A percentile compares a stretch with the other conserved stretches of the same genome.
Conservation (phyloP, 2,329 filamentous ascomycete species). For the Chaetomiaceae sp. region DNA sequence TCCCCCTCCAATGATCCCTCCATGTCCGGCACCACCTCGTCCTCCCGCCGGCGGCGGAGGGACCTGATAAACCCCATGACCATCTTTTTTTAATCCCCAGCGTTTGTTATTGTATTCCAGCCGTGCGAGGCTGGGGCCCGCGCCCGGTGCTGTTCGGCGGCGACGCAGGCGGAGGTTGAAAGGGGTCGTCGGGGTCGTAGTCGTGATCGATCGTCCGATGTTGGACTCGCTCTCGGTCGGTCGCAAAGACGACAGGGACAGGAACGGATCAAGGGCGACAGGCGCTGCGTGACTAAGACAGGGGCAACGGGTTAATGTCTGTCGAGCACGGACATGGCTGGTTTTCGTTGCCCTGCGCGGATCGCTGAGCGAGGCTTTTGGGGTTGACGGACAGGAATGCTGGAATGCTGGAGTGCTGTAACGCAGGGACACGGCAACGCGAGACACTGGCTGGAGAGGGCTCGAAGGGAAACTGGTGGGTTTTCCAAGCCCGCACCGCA, state of each 20-base stretch:
- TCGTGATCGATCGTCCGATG: constrained; percentile 9
- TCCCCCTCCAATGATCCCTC: constrained; percentile 30
- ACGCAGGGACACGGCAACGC: too few species aligned
- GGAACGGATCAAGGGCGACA: too few species aligned
- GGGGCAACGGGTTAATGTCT: constrained; percentile 21
- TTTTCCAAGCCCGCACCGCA: background rate
- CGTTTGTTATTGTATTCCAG: background rate
- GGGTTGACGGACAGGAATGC: constrained; percentile 7
- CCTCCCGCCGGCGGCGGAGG: constrained; percentile 24
- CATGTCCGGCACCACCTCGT: constrained; percentile 23
- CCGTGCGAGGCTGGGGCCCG: constrained; percentile 13
- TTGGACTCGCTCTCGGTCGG: too few species aligned
- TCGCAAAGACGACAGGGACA: too few species aligned
- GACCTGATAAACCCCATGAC: constrained; percentile 18
- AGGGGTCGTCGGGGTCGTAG: constrained; percentile 8
- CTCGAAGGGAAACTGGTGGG: background rate
- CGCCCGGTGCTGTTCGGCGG: constrained; percentile 19
- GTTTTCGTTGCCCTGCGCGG: constrained; percentile 20
- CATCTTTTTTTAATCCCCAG: constrained; percentile 17
- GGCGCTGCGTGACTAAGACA: constrained; percentile 17
- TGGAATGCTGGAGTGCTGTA: background rate
- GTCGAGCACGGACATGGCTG: constrained; percentile 24
- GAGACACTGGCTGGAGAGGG: background rate
- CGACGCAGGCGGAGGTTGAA: constrained; percentile 13
- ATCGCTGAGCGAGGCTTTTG: constrained; percentile 20